Evolutionary conservation across 495 filamentous ascomycete genomes (phyloP).

Genomic region (Extremus antarcticus): DNA sequence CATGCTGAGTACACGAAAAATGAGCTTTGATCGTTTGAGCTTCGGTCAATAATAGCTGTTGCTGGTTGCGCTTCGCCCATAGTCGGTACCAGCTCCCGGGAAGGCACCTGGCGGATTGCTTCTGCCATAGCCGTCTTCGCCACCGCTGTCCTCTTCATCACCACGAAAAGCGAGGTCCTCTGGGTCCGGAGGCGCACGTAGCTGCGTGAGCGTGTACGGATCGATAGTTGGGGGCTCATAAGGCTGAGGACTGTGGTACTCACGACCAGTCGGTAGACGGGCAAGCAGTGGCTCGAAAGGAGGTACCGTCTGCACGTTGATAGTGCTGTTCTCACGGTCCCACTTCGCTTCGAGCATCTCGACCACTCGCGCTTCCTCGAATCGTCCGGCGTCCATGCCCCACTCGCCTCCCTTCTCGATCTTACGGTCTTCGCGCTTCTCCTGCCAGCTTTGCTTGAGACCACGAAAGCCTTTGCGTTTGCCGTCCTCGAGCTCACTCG

Average conservation of each 20-base stretch:
- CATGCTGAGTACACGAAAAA: neutral
- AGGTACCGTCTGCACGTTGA: constrained; percentile 70
- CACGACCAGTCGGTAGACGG: constrained; percentile 74
- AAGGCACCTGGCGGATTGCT: constrained; percentile 29
- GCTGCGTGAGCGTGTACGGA: constrained; percentile 22
- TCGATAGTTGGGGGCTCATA: constrained; percentile 27
- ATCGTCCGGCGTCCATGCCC: constrained; percentile 70
- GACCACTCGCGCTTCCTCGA: constrained; percentile 77
- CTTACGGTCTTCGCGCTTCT: constrained; percentile 55
- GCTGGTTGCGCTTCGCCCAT: constrained; percentile 20
- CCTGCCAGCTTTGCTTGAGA: constrained; percentile 61
- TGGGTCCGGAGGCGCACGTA: constrained; percentile 32
- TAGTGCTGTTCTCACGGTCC: constrained; percentile 84
- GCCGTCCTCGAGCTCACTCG: constrained; percentile 33
- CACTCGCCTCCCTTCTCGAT: constrained; percentile 60
- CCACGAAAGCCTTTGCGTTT: constrained; percentile 45
- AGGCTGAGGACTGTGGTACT: constrained; percentile 51
- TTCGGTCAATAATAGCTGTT: constrained; percentile 14
- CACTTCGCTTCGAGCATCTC: constrained; percentile 83
- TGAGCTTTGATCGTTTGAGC: neutral
- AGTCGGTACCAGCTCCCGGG: constrained; percentile 31
- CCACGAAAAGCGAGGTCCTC: constrained; percentile 21
- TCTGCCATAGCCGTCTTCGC: constrained; percentile 22
- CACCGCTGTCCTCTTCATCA: constrained; percentile 28
- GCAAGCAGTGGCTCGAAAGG: constrained; percentile 56